Evolutionary conservation across 768 basidiomycete species (phyloP).

Genomic region (Tephrocybe sp.): DNA sequence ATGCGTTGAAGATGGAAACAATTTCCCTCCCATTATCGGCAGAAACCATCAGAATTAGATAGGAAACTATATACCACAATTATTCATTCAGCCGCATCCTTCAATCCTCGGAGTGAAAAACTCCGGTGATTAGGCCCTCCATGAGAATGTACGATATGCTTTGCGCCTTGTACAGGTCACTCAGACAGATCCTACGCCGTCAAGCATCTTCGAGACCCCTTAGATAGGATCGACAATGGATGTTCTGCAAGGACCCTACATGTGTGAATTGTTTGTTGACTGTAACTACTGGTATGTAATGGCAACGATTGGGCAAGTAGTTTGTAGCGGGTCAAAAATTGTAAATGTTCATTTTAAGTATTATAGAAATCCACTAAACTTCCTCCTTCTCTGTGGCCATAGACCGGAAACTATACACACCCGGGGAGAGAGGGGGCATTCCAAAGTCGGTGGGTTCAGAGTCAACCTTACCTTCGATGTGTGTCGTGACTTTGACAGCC

Average conservation of each 20-base stretch:
- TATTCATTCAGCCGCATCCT: not conserved
- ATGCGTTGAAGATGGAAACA: not conserved
- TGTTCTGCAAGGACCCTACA: too few species aligned
- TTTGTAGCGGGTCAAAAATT: not conserved
- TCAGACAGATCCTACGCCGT: not conserved
- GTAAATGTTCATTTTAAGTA: not conserved
- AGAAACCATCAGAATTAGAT: not conserved
- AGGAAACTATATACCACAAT: not conserved
- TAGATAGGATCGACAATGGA: not conserved
- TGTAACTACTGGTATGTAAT: too few species aligned
- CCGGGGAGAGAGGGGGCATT: conserved; percentile 14
- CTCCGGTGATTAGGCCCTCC: conserved; percentile 9
- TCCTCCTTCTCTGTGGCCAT: not conserved
- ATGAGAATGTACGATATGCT: conserved; percentile 7
- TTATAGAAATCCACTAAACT: not conserved
- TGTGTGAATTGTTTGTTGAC: too few species aligned
- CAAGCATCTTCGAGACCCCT: not conserved
- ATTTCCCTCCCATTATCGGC: not conserved
- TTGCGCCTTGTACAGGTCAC: not conserved
- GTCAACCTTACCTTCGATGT: conserved; percentile 10
- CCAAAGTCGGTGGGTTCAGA: conserved; percentile 10
- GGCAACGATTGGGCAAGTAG: not conserved
- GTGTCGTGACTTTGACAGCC: conserved; percentile 19
- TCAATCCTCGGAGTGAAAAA: not conserved
- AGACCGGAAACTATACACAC: conserved; percentile 7